Base-by-base conservation (phyloP, 805 yeast genomes). In the Deakozyma indianensis region DNA sequence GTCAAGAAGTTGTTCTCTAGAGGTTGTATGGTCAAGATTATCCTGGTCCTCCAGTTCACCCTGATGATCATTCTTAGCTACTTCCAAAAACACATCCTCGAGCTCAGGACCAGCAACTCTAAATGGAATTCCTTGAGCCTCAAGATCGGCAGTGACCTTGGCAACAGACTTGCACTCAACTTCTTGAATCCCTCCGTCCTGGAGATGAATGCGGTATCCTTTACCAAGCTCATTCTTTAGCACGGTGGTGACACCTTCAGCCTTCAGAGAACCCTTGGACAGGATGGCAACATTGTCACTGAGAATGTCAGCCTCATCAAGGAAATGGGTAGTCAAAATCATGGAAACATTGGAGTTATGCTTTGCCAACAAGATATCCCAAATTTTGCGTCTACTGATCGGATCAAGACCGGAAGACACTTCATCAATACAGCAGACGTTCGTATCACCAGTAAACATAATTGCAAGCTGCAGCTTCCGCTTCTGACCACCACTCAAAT, bases 401-500 rank as follows among this genome's bases (percentile, higher is more conserved):
- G 66, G 66, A 53, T 62, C 66, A 24, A 62, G 50, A 2, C 66
- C 66, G 14, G 66, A 62, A 15, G 65, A 60, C 15, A 61, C 66
- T 46, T 62, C 66, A 45, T 62, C 66, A 28, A 62, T 53, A 32
- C 63, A 60, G 48, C 66, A 62, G 3, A 62, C 55, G 42, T 57
- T 56, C 23, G 61, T 52, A 2, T 57, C 64, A 23, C 66, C 66
- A 20, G 54, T 58, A 53, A 62, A 59, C 60, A 58, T 59, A 28
- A 61, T 56, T 1, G 66, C 66, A 25, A 62, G 52, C 43, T 62
- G 66, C 16, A 62, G 51, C 44, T 62, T 62, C 24, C 66, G 51
- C 47, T 62, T 60, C 47, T 62, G 66, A 11, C 66, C 66, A 38
- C 66, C 66, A 43, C 61, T 56, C 27, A 62, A 50, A 35, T 51